Evolutionary conservation across 208 protist species (phyloP).

Genomic region (Trypanosoma rangeli): DNA sequence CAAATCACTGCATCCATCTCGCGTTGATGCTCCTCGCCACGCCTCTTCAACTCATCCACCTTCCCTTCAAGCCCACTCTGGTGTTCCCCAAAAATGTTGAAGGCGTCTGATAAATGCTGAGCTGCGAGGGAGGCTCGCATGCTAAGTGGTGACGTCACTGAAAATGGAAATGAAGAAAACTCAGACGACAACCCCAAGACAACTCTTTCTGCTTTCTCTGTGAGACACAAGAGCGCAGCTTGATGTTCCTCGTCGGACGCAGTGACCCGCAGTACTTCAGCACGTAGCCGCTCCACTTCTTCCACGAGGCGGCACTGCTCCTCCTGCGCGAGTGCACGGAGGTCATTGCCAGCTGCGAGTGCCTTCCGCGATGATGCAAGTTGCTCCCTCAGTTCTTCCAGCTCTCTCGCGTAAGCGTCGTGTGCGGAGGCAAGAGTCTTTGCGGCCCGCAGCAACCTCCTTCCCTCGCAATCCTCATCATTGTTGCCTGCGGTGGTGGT

Average conservation of each 20-base stretch:
- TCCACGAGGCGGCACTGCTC: slow-evolving; percentile 3
- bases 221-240: background rate
- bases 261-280: background rate
- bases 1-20: slow-evolving; percentile 2
- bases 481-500: background rate
- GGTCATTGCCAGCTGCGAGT: background rate
- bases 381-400: slow-evolving; percentile 6
- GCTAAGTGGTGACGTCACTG: slow-evolving; percentile 6
- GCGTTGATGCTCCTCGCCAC: background rate
- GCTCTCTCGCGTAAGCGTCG: background rate
- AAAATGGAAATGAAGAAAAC: background rate
- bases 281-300: background rate
- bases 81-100: background rate
- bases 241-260: background rate
- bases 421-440: background rate
- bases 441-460: background rate
- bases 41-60: slow-evolving; percentile 2
- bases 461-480: background rate
- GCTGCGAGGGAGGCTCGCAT: background rate
- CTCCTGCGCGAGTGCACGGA: background rate
- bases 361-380: background rate
- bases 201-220: background rate
- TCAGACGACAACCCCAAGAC: background rate
- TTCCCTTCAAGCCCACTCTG: background rate
- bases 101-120: background rate